Percentiles rank a stretch among this genome's conserved stretches.
Evolutionary conservation across 176 grass and related monocot genomes (phyloP).

Genomic region (Coix lacrymajobi): DNA sequence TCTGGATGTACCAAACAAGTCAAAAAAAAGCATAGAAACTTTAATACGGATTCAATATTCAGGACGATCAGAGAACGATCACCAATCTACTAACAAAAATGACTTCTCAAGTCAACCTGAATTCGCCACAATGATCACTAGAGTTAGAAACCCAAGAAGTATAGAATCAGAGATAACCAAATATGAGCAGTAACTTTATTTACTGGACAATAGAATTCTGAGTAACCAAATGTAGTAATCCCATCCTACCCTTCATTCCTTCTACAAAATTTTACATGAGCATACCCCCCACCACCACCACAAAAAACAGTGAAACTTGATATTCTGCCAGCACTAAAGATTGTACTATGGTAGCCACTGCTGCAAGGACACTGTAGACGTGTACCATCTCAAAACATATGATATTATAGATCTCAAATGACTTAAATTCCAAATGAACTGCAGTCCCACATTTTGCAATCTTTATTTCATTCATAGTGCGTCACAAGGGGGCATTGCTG

Average conservation of each 20-base stretch:
- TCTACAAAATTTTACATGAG: not conserved
- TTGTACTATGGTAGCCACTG: not conserved
- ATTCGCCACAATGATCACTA: not conserved
- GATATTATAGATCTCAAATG: not conserved
- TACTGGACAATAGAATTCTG: not conserved
- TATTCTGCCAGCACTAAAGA: not conserved
- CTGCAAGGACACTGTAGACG: not conserved
- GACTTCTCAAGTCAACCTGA: slow-evolving; percentile 7
- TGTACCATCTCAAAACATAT: not conserved
- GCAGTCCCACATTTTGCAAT: not conserved
- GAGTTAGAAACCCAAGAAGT: not conserved
- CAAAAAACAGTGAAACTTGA: not conserved
- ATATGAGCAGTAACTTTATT: not conserved
- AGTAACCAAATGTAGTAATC: not conserved
- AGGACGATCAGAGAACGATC: not conserved
- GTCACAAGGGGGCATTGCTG: not conserved
- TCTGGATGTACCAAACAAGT: not conserved
- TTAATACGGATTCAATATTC: not conserved
- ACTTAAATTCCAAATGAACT: not conserved
- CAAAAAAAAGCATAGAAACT: not conserved
- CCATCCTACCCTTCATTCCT: not conserved
- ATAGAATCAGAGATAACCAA: not conserved
- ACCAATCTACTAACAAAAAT: not conserved
- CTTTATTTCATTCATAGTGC: not conserved
- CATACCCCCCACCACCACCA: not conserved